Evolutionary conservation across 495 filamentous ascomycete genomes (phyloP).

Genomic region (Aspergillus conjunctus): DNA sequence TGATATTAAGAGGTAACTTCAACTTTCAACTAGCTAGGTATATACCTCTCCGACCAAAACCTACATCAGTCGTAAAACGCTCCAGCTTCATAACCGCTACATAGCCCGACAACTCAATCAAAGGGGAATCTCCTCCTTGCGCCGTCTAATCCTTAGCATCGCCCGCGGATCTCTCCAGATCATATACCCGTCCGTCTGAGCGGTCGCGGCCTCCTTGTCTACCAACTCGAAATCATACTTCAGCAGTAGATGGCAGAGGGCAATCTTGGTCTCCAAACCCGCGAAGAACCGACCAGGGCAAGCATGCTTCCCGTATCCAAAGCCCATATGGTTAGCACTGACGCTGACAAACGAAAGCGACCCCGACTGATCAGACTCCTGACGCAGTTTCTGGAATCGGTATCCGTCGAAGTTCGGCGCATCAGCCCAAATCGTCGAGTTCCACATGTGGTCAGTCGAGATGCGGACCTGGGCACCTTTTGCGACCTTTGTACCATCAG

Average conservation of each 20-base stretch:
- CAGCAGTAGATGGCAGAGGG: constrained; percentile 14
- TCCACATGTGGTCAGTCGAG: constrained; percentile 2
- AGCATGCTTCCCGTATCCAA: constrained; percentile 20
- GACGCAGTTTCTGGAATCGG: constrained; percentile 10
- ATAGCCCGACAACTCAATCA: neutral
- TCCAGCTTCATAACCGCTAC: too few relatives aligned
- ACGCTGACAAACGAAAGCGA: neutral
- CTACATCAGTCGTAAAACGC: too few relatives aligned
- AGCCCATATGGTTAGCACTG: constrained; percentile 16
- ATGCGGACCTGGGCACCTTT: constrained; percentile 3
- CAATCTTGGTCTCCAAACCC: constrained; percentile 16
- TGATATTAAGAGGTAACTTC: too few relatives aligned
- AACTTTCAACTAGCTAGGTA: too few relatives aligned
- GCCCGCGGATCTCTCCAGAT: constrained; percentile 13
- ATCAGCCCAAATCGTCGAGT: constrained; percentile 6
- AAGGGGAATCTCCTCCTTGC: neutral
- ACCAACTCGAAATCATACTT: constrained; percentile 19
- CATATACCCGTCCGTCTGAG: constrained; percentile 9
- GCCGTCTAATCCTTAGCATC: constrained; percentile 7
- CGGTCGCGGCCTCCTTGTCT: neutral
- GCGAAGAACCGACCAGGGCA: constrained; percentile 23
- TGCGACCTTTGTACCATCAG: constrained; percentile 7
- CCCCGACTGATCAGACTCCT: neutral
- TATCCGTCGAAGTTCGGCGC: constrained; percentile 14
- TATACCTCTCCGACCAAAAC: too few relatives aligned